Evolutionary conservation across 2,329 filamentous ascomycete genomes (phyloP), one percentile per base, ranked within the genome.

Genomic region (Microcera coccophila): DNA sequence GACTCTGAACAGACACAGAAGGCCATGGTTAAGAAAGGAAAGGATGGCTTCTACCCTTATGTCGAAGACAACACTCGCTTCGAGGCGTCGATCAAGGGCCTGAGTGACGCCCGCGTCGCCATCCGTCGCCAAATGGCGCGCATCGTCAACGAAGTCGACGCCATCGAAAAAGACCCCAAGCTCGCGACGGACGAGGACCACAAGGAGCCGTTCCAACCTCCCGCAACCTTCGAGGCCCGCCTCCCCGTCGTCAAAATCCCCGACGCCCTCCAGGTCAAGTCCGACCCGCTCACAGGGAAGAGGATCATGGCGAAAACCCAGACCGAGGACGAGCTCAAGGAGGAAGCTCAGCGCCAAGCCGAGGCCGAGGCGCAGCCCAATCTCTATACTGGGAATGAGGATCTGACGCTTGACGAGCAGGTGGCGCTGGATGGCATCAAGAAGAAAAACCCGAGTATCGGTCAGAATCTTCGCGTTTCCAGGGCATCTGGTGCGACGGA

Each of bases 141-240:
- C 11, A 42, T 42, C 28, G 40, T 42, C 34, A 42, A 18, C 1
- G 40, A 42, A 20, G 40, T 42, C 15, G 26, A 33, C 15, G 3
- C 7, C 4, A 26, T 42, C 8, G 26, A 15, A 14, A 16, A 38
- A 18, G 5, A 34, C 18, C 33, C 40, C 2, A 14, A 21, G 5
- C 7, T n/a, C 3, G 33, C 40, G 11, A 17, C 35, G 3, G 24
- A 42, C n/a, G 34, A 37, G n/a, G 18, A 4, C 3, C 15, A 28
- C 5, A 12, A 4, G 4, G 34, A 37, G 34, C 4, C 11, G 2
- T 42, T 22, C 15, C 40, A 33, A 19, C 36, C 21, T 18, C 21
- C 39, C 8, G 15, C 36, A 14, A 26, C 15, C n/a, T 41, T 41
- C 15, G 9, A 14, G 4, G 4, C 32, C 14, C 28, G 17, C 14